These are phyloP conservation scores for Suillus spraguei DNA, from an alignment of 768 basidiomycete species.

Conservation along the genomic window DNA sequence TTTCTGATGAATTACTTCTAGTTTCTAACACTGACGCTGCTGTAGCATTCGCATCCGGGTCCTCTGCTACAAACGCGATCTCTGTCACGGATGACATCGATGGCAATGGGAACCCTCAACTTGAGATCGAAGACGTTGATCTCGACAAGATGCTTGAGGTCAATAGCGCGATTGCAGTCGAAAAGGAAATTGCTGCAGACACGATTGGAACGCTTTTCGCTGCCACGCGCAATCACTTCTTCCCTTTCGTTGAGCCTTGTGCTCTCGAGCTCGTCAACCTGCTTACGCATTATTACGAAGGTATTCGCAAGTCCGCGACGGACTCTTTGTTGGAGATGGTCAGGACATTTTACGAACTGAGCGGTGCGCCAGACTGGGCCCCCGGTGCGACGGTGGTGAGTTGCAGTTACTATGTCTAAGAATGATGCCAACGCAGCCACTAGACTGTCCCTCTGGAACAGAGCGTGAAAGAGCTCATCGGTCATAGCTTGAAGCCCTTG, in stretches of 20 bases:
- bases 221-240: conserved; percentile 78
- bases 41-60: conserved; percentile 72
- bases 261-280: conserved; percentile 78
- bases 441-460: conserved; percentile 55
- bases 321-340: conserved; percentile 88
- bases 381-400: conserved; percentile 69
- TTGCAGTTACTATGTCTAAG: conserved; percentile 15
- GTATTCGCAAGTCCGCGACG: conserved; percentile 91
- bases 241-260: conserved; percentile 86
- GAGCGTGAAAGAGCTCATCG: conserved; percentile 79
- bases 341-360: conserved; percentile 89
- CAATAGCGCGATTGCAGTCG: conserved; percentile 95
- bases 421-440: conserved; percentile 15
- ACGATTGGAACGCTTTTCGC: conserved; percentile 91
- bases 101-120: conserved; percentile 54
- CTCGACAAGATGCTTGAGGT: conserved; percentile 89
- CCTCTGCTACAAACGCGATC: conserved; percentile 72
- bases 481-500: conserved; percentile 70
- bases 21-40: conserved; percentile 57
- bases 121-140: conserved; percentile 78
- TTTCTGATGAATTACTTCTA: conserved; percentile 13
- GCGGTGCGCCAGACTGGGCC: conserved; percentile 80
- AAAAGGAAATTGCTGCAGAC: conserved; percentile 99
- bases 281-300: conserved; percentile 94
- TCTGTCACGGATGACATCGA: conserved; percentile 57